Conservation (phyloP, 2,329 filamentous ascomycete species). For the Allantophomopsis cytisporea region DNA sequence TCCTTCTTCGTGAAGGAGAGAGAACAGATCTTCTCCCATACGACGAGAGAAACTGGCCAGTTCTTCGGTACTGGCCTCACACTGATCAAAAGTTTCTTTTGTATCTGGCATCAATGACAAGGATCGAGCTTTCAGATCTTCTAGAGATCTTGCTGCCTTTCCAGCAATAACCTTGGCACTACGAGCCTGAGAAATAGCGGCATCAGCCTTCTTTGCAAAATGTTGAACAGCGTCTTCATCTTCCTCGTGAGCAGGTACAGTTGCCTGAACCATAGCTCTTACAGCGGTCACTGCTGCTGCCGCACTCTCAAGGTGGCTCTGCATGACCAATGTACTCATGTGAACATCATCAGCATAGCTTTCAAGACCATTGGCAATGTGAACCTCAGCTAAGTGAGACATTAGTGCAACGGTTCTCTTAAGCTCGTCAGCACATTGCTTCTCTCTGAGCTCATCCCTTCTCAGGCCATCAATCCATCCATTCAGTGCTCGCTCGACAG, state of each 20-base stretch:
- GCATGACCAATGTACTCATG: constrained; percentile 63
- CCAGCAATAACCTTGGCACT: constrained; percentile 73
- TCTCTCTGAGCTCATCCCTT: constrained; percentile 74
- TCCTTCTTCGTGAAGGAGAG: constrained; percentile 57
- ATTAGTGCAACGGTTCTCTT: constrained; percentile 76
- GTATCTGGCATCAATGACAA: constrained; percentile 60
- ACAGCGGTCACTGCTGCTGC: constrained; percentile 52
- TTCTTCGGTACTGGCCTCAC: constrained; percentile 48
- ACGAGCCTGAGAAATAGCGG: constrained; percentile 60
- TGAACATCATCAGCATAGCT: constrained; percentile 68
- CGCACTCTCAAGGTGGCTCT: constrained; percentile 70
- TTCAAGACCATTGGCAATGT: constrained; percentile 56
- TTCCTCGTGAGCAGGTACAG: constrained; percentile 39
- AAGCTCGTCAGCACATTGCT: constrained; percentile 68
- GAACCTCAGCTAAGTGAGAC: constrained; percentile 71
- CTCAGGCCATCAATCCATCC: constrained; percentile 76
- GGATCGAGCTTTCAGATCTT: constrained; percentile 64
- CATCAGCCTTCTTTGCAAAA: constrained; percentile 58
- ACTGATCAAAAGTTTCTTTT: constrained; percentile 54
- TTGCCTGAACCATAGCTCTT: constrained; percentile 52
- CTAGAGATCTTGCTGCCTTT: constrained; percentile 63
- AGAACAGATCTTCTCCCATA: constrained; percentile 51
- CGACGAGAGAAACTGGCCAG: constrained; percentile 53
- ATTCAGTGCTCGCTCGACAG: constrained; percentile 81
- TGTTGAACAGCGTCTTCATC: constrained; percentile 55